A percentile compares a stretch with the other conserved stretches of the same genome.
phyloP scores from a whole-genome alignment of 345 rosid species.

The Citrus mangshanensis region DNA sequence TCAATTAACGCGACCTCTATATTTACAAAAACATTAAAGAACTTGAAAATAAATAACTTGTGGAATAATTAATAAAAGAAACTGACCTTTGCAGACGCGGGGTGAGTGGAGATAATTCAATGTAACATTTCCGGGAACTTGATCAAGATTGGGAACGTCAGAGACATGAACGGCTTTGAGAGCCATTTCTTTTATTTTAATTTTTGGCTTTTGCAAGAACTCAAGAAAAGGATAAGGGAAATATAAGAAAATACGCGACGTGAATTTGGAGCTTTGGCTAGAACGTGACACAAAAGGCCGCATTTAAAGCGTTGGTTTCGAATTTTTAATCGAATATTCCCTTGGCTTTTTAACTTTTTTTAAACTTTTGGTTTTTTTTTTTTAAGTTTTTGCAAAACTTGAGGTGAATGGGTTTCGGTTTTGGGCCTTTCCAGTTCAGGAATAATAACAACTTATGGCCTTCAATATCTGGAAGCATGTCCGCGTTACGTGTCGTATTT shows the following conservation, averaged over 20 bases:
- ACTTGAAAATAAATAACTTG: neutral
- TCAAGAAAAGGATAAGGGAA: neutral
- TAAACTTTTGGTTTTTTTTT: neutral
- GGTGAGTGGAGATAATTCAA: conserved; percentile 20
- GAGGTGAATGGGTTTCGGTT: too few species aligned
- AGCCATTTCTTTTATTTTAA: conserved; percentile 25
- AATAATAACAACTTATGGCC: too few species aligned
- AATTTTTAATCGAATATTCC: neutral
- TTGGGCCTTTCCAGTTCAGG: too few species aligned
- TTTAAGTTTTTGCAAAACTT: neutral
- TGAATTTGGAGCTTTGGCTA: neutral
- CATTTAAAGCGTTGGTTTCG: neutral
- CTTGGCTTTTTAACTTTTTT: neutral
- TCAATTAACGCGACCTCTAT: neutral
- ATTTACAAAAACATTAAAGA: neutral
- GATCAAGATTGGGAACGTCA: conserved; percentile 43
- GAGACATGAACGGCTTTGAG: conserved; percentile 43
- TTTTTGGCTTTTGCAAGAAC: neutral
- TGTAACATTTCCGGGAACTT: conserved; percentile 30
- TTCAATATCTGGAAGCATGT: too few species aligned
- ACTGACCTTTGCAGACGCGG: conserved; percentile 27
- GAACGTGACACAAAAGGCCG: neutral
- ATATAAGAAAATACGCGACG: neutral
- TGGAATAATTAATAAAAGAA: neutral
- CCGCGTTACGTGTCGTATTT: too few species aligned